phyloP scores from a whole-genome alignment of 352 stramenopile species.

The Phytopythium litorale region DNA sequence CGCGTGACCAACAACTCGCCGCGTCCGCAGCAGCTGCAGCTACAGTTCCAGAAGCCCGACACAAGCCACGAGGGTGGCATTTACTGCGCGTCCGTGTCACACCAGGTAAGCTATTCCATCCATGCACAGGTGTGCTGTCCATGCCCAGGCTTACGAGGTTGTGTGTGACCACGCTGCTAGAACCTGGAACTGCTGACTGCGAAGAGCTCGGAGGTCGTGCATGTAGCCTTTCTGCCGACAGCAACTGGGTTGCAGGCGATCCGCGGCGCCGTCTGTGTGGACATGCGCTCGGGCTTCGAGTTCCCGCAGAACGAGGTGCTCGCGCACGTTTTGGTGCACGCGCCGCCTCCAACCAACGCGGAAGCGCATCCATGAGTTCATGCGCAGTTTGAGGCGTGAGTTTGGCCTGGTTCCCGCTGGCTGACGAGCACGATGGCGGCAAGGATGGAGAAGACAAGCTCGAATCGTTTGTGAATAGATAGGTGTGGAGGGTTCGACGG shows the following conservation, averaged over 20 bases:
- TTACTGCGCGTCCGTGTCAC: slow-evolving; percentile 63
- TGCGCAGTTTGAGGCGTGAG: not conserved
- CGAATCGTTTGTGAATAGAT: slow-evolving; percentile 7
- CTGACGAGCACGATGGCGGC: not conserved
- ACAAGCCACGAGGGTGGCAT: slow-evolving; percentile 31
- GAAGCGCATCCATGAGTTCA: not conserved
- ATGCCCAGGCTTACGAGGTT: not conserved
- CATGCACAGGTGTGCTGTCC: not conserved
- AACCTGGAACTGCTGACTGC: slow-evolving; percentile 59
- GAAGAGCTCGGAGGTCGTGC: slow-evolving; percentile 35
- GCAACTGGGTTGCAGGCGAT: slow-evolving; percentile 68
- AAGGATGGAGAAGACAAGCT: not conserved
- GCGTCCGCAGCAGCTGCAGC: slow-evolving; percentile 57
- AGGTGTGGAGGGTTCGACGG: not conserved
- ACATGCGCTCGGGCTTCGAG: slow-evolving; percentile 55
- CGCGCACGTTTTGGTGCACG: slow-evolving; percentile 50
- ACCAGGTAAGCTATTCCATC: slow-evolving; percentile 42
- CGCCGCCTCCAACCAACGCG: slow-evolving; percentile 7
- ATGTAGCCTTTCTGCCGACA: slow-evolving; percentile 63
- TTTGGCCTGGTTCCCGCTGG: not conserved
- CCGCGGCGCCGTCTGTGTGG: slow-evolving; percentile 58
- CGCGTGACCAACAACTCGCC: slow-evolving; percentile 65
- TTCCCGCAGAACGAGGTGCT: slow-evolving; percentile 43
- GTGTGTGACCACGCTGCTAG: slow-evolving; percentile 18
- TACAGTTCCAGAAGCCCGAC: slow-evolving; percentile 80